Evolutionary conservation across 345 rosid species (phyloP), one percentile per base, ranked within the genome.

Genomic region (Eucalyptus victrix): DNA sequence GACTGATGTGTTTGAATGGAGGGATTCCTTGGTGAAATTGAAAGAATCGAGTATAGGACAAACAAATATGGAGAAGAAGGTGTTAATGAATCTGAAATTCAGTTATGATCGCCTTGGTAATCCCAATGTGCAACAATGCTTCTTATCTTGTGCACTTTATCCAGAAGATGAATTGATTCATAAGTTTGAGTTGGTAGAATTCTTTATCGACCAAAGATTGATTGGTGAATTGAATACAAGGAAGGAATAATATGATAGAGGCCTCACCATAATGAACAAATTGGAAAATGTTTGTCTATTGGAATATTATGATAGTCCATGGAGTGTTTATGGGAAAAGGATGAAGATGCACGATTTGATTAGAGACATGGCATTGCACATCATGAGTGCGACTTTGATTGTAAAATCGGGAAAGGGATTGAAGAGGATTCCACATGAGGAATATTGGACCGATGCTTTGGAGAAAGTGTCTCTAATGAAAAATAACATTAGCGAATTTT

Each of bases 71-170:
- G 49, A 90, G 5, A 6, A 3, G 54, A 81, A 56, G 23, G 72
- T 91, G 8, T 86, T 89, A n/a, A 34, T 8, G 17, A 42, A 67
- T 8, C 14, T 93, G 0, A 17, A 51, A 51, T 0, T 17, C 21
- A 51, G 21, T 17, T 51, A 17, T 17, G 54, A 51, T 51, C 9
- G 9, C 9, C 54, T 92, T 49, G 86, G n/a, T 14, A 76, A 90
- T 56, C 34, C 42, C 1, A 8, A 90, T 9, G 2, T 67, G 0
- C 90, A 90, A 49, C 87, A 87, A 1, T 92, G 93, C 11, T 91
- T 93, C 86, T 53, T 90, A 14, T 88, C 87, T 65, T 91, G 92
- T 72, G 92, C 93, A 32, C 67, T 94, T 6, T 91, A 86, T 87
- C 88, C 91, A 51, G 21, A 51, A 51, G 54, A 17, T 51, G 0